Evolutionary conservation across 371 early-diverging fungal species (phyloP).

Genomic region (Dinochytrium kinnereticum): DNA sequence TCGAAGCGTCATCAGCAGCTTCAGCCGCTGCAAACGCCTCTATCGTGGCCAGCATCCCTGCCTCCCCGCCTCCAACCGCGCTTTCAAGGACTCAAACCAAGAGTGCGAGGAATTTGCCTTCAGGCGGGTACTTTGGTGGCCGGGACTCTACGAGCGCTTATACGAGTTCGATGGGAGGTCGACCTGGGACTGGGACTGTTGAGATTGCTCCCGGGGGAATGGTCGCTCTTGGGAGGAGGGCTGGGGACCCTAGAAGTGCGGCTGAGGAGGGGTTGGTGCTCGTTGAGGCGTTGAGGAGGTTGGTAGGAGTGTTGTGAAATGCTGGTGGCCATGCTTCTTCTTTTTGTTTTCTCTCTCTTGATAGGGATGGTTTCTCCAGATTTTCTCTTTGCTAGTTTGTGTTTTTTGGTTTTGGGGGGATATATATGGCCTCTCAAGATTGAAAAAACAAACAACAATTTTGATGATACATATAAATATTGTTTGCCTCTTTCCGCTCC

Average conservation of each 20-base stretch:
- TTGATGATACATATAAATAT: no score
- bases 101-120: conserved; percentile 20
- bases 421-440: no score
- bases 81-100: conserved; percentile 28
- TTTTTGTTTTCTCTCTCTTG: no score
- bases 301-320: conserved; percentile 19
- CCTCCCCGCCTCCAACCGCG: conserved; percentile 21
- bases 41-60: neutral
- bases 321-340: no score
- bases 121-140: neutral
- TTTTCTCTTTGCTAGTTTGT: no score
- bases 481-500: neutral
- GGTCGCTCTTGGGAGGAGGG: neutral
- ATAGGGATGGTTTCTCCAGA: no score
- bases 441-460: no score
- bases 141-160: no score
- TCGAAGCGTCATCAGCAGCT: conserved; percentile 7
- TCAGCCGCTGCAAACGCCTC: conserved; percentile 1
- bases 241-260: conserved; percentile 4
- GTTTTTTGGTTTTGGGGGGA: no score
- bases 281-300: conserved; percentile 19
- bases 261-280: conserved; percentile 25
- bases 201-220: conserved; percentile 21
- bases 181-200: conserved; percentile 17
- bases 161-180: neutral